Base-by-base conservation (phyloP, 208 protist genomes). In the Herpetomonas samuelpessoai region DNA sequence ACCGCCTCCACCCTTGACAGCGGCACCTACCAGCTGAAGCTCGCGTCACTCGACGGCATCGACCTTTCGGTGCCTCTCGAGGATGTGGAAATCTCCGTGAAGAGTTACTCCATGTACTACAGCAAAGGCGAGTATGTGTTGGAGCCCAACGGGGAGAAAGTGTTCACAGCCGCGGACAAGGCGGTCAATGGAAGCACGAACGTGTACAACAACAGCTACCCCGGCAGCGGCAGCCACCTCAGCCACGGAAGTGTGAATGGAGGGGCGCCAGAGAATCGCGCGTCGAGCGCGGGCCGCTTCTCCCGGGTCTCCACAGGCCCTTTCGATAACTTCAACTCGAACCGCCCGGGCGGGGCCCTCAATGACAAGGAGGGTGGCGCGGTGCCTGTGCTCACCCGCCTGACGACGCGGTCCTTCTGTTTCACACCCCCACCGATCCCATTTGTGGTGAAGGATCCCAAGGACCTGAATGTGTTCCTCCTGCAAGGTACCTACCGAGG, bases 71-170 rank as follows among this genome's bases (percentile, higher is more conserved):
- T 84, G 44, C 79, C 79, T 16, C 62, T 86, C 25, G 54, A 71
- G 35, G 79, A 83, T 21, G 22, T 92, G 18, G 59, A 80, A 21
- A 52, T 88, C 14, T 39, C 35, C 0, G 53, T 86, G 27, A 80
- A 83, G 48, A 38, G 65, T 19, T 92, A 92, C 65, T 74, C 82
- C 51, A 68, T 92, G 64, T 76, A 79, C 29, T 62, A 67, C 26
- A 62, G 61, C 21, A 48, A 58, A n/a, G 60, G 70, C 16, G 67
- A 79, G 47, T 81, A 74, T 19, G 50, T 86, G 27, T 63, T 89
- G 30, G 64, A 88, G 54, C 75, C 73, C 29, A 57, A 68, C 10
- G 19, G 63, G 21, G 57, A 78, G 52, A 73, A 68, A 52, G 47
- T 41, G 6, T 86, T 79, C 56, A 21, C 54, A 2, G 14, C 14